phyloP scores from a whole-genome alignment of 73 alveolate species.

The Blepharisma stoltei region DNA sequence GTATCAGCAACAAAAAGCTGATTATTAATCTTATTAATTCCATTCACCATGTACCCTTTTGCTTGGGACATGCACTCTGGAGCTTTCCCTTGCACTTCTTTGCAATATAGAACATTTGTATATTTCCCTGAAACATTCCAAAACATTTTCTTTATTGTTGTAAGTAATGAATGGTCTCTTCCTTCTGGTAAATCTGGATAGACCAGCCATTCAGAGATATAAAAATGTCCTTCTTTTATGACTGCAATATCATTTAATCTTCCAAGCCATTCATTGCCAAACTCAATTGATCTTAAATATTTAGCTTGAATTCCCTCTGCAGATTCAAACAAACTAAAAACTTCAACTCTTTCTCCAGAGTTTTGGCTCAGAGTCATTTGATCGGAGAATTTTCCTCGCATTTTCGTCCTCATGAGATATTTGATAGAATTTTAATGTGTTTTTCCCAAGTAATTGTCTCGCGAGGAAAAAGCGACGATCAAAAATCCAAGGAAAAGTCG shows the following conservation, averaged over 20 bases:
- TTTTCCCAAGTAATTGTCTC: too few relatives aligned
- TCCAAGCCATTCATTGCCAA: neutral
- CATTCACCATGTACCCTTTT: neutral
- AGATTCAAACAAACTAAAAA: neutral
- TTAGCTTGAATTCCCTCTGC: neutral
- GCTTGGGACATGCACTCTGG: neutral
- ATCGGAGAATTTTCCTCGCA: too few relatives aligned
- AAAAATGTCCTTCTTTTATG: neutral
- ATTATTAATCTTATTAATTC: neutral
- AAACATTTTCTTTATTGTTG: neutral
- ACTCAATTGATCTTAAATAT: neutral
- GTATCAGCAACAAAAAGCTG: conserved; percentile 13
- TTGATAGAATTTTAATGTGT: too few relatives aligned
- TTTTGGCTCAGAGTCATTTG: too few relatives aligned
- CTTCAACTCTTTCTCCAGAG: neutral
- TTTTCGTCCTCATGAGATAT: too few relatives aligned
- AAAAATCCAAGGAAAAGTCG: too few relatives aligned
- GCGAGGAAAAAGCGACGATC: too few relatives aligned
- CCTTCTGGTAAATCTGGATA: neutral
- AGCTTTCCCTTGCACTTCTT: neutral
- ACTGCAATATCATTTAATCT: neutral
- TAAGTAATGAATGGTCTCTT: neutral
- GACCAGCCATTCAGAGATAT: neutral
- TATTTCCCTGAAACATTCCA: neutral
- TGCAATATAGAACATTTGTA: neutral